Evolutionary conservation across 139 green algal species (phyloP).

Genomic region (Picochlorum sp.): DNA sequence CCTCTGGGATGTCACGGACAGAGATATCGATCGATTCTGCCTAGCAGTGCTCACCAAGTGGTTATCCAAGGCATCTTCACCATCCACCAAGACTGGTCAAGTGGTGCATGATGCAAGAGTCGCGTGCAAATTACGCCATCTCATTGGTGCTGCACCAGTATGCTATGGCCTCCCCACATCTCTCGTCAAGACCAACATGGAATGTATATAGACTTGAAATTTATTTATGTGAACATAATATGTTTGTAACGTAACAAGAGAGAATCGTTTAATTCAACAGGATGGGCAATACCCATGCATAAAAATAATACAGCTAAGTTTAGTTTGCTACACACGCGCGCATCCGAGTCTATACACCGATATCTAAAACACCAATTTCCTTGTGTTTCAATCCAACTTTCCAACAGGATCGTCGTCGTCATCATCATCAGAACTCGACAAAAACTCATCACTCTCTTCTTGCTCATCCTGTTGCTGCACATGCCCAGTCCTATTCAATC

Average conservation of each 20-base stretch:
- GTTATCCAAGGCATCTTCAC: conserved; percentile 7
- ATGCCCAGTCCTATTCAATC: conserved; percentile 1
- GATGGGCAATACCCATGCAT: too few relatives aligned
- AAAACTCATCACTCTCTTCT: conserved; percentile 1
- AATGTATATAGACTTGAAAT: neutral
- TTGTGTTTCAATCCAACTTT: neutral
- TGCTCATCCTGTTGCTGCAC: conserved; percentile 8
- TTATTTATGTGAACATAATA: neutral
- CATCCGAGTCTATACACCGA: too few relatives aligned
- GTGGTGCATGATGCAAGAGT: conserved; percentile 32
- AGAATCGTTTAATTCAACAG: too few relatives aligned
- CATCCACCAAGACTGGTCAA: neutral
- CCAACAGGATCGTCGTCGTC: neutral
- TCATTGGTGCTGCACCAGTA: conserved; percentile 83
- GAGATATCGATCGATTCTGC: conserved; percentile 86
- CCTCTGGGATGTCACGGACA: conserved; percentile 94
- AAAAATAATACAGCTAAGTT: neutral
- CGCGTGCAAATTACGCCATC: conserved; percentile 58
- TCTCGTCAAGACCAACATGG: neutral
- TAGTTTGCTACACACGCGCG: too few relatives aligned
- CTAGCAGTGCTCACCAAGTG: conserved; percentile 49
- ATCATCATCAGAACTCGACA: conserved; percentile 1
- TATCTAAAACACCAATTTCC: neutral
- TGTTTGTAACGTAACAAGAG: too few relatives aligned
- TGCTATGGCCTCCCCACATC: conserved; percentile 71